Percentiles rank a stretch among this genome's conserved stretches.
Conservation (phyloP, 805 yeast genomes). For the Cyberlindnera mississippiensis region DNA sequence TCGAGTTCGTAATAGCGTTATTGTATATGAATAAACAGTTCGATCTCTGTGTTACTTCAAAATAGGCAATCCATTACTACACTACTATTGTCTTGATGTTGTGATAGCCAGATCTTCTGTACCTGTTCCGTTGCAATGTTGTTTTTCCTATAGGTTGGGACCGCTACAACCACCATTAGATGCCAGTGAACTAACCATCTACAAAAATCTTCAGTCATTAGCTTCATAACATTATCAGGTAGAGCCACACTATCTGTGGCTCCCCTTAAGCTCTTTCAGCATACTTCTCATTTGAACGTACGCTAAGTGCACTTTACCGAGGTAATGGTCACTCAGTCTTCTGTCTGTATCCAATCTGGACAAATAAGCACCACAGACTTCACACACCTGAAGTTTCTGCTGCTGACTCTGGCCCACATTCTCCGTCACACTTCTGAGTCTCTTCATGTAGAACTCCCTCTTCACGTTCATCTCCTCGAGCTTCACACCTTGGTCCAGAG, state of each 20-base stretch:
- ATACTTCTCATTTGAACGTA: constrained; percentile 69
- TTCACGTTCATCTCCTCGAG: constrained; percentile 43
- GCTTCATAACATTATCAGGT: no score
- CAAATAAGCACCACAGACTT: constrained; percentile 83
- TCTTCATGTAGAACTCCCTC: constrained; percentile 50
- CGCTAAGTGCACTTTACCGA: constrained; percentile 83
- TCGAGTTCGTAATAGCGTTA: no score
- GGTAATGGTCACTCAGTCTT: constrained; percentile 83
- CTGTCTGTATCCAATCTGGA: constrained; percentile 84
- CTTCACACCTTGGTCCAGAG: constrained; percentile 45
- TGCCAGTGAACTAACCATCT: no score
- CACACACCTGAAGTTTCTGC: constrained; percentile 88
- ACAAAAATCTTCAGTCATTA: no score
- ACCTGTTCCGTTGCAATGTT: no score
- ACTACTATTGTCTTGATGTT: background rate
- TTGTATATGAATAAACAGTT: no score
- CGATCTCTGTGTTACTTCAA: no score
- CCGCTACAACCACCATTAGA: no score
- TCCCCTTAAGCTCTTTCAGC: constrained; percentile 19
- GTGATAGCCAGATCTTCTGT: background rate
- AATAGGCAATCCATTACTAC: no score
- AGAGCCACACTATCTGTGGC: background rate
- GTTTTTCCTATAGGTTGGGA: no score
- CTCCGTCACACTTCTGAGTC: constrained; percentile 59
- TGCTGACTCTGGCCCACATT: constrained; percentile 81